A percentile compares a stretch with the other conserved stretches of the same genome.
Evolutionary conservation across 2,329 filamentous ascomycete genomes (phyloP).

Genomic region (Capronia coronata): DNA sequence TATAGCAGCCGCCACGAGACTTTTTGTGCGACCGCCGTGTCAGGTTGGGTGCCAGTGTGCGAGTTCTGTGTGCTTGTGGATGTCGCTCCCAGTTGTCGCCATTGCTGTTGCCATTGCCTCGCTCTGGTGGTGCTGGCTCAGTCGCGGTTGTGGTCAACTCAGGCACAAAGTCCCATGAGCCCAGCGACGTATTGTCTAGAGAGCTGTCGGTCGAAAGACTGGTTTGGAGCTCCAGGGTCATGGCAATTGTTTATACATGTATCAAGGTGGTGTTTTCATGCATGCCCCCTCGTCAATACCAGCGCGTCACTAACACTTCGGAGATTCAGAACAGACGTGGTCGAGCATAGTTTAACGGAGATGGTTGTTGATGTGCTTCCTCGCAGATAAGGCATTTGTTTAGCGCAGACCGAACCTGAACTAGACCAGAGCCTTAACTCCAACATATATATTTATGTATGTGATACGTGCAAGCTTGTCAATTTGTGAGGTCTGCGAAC

Average conservation of each 20-base stretch:
- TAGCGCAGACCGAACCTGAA: too few species aligned
- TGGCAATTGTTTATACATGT: slow-evolving; percentile 1
- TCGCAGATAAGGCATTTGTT: too few species aligned
- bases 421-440: too few species aligned
- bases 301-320: too few species aligned
- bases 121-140: not conserved
- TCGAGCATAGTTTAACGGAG: too few species aligned
- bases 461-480: too few species aligned
- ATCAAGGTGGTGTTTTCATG: not conserved
- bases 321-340: too few species aligned
- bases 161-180: slow-evolving; percentile 15
- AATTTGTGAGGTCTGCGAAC: too few species aligned
- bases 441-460: too few species aligned
- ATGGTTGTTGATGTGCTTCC: too few species aligned
- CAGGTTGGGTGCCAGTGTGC: slow-evolving; percentile 28
- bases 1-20: slow-evolving; percentile 38
- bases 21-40: slow-evolving; percentile 36
- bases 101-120: not conserved
- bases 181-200: slow-evolving; percentile 11
- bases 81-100: not conserved
- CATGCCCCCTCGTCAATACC: too few species aligned
- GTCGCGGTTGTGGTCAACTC: slow-evolving; percentile 6
- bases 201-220: slow-evolving; percentile 7
- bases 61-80: slow-evolving; percentile 10
- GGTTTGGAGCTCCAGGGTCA: slow-evolving; percentile 9